These are phyloP conservation scores for Fusarium verrucosum DNA, from an alignment of 2,329 filamentous ascomycete species.

Conservation along the genomic window DNA sequence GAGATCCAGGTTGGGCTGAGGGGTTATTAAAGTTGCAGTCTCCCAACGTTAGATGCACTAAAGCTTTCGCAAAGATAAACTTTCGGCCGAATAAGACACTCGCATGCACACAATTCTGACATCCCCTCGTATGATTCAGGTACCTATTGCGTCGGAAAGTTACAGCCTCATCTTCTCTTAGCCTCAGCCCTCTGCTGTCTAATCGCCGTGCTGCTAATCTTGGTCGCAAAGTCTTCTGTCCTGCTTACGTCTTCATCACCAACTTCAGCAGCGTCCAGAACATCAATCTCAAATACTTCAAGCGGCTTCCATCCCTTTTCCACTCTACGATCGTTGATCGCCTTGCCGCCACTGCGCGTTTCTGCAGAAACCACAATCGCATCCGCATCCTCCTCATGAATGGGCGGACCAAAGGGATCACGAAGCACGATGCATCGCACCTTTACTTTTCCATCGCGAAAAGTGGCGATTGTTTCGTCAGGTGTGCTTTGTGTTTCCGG, in stretches of 20 bases:
- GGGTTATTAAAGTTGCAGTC: conserved; percentile 4
- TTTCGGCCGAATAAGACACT: background rate
- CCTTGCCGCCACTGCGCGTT: conserved; percentile 82
- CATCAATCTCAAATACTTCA: conserved; percentile 87
- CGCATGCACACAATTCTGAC: background rate
- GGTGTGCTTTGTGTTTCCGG: conserved; percentile 22
- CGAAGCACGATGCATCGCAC: conserved; percentile 86
- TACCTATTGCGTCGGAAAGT: background rate
- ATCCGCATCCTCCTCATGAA: conserved; percentile 80
- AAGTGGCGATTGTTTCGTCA: conserved; percentile 55
- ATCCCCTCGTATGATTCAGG: background rate
- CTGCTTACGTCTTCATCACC: conserved; percentile 51
- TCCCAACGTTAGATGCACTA: background rate
- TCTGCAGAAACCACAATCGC: conserved; percentile 88
- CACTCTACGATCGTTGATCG: conserved; percentile 83
- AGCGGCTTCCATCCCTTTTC: conserved; percentile 80
- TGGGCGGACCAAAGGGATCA: conserved; percentile 90
- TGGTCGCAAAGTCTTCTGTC: conserved; percentile 74
- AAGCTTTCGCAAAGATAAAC: background rate
- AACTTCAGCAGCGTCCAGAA: conserved; percentile 70
- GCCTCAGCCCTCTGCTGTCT: conserved; percentile 59
- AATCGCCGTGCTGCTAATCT: conserved; percentile 93
- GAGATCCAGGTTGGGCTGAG: conserved; percentile 1
- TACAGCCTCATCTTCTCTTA: conserved; percentile 11
- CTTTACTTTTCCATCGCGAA: conserved; percentile 67